These are phyloP conservation scores for Trametes maxima DNA, from an alignment of 768 basidiomycete species.

Conservation along the genomic window DNA sequence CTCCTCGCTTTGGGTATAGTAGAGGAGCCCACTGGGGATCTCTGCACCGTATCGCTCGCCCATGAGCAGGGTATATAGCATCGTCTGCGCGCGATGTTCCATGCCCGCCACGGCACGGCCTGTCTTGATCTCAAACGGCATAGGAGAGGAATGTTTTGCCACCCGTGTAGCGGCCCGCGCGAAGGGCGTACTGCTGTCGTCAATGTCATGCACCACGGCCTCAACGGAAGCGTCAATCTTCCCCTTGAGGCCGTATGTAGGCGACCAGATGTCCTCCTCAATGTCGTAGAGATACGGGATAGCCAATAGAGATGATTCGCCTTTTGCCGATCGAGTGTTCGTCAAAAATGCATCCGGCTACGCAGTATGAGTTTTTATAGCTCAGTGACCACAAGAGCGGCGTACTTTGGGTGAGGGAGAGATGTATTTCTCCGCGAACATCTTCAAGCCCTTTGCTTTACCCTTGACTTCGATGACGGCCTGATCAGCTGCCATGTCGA, in stretches of 20 bases:
- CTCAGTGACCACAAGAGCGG: neutral
- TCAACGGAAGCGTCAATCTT: slow-evolving; percentile 92
- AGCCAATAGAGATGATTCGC: slow-evolving; percentile 60
- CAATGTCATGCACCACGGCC: slow-evolving; percentile 51
- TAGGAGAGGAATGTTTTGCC: slow-evolving; percentile 38
- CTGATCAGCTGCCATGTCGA: slow-evolving; percentile 59
- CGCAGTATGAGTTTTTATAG: neutral
- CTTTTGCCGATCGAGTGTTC: slow-evolving; percentile 59
- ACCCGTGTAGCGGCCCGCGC: slow-evolving; percentile 24
- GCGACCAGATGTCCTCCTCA: slow-evolving; percentile 98
- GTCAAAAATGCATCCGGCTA: slow-evolving; percentile 68
- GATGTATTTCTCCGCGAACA: slow-evolving; percentile 70
- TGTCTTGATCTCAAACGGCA: slow-evolving; percentile 97
- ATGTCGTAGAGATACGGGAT: slow-evolving; percentile 79
- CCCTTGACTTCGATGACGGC: slow-evolving; percentile 63
- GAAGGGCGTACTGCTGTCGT: slow-evolving; percentile 30
- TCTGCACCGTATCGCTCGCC: slow-evolving; percentile 87
- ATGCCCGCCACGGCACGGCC: slow-evolving; percentile 74
- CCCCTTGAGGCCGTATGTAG: slow-evolving; percentile 91
- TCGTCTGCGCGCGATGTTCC: slow-evolving; percentile 98
- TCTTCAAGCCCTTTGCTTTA: slow-evolving; percentile 64
- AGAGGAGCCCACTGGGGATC: slow-evolving; percentile 83
- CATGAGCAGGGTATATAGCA: slow-evolving; percentile 91
- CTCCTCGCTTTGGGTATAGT: slow-evolving; percentile 91
- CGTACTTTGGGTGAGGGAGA: slow-evolving; percentile 63